Base-by-base conservation (phyloP, 129 eudicot genomes). In the Saposhnikovia divaricata region DNA sequence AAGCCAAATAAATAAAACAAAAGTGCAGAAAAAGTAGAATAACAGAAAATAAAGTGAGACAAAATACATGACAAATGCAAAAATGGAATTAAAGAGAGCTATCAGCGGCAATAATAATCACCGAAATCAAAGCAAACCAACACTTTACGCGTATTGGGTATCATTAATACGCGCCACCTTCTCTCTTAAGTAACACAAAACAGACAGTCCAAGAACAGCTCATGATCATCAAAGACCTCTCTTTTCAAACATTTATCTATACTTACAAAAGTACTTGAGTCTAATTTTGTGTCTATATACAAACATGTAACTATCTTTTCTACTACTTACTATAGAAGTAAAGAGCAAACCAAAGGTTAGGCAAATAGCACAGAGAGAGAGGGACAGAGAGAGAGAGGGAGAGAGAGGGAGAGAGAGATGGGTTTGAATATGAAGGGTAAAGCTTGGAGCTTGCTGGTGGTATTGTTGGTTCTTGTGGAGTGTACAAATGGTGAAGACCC, bases 401-500 rank as follows among this genome's bases (percentile, higher is more conserved):
- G 10, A 23, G 28, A 57, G 9, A 57, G 25, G 23, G 65, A 21
- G 25, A 55, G 10, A 55, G 50, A 82, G 40, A 85, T 59, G 57
- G 48, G 78, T 73, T 16, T 74, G 43, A 79, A 82, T 45, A 85
- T 71, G 75, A 37, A 28, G 69, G 31, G 72, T 37, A 71, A 70
- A 83, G 80, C 77, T 44, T 68, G 82, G 86, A 80, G 84, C 82
- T 19, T 75, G 74, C 46, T 68, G 70, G 81, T 53, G 66, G 78
- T 82, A 21, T 18, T 87, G 39, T 25, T 85, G 65, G 48, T 84
- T 28, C 70, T 53, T 3, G 74, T 73, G 51, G 65, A 77, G 68
- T 48, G 70, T 72, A 81, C 78, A 12, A 71, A 80, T 77, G 85
- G 91, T 18, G 94, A 87, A 85, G 93, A 90, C 82, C 89, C 93